These are phyloP conservation scores for Bolboschoenoplectus hybrid DNA, from an alignment of 202 grass and related monocot genomes.

Conservation along the genomic window DNA sequence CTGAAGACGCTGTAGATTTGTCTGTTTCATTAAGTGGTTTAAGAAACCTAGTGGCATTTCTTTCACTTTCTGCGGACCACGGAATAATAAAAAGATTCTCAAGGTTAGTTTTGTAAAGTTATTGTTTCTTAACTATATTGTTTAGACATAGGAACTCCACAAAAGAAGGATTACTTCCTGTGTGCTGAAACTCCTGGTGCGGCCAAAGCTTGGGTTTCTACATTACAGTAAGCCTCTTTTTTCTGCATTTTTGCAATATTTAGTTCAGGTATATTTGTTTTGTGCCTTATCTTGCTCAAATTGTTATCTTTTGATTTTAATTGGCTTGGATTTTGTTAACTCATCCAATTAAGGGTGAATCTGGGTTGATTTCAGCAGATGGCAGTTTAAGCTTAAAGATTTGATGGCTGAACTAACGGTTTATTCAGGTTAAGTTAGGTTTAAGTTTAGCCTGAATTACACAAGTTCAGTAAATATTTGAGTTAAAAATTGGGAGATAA, in stretches of 20 bases:
- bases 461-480: slow-evolving; percentile 5
- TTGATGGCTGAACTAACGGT: neutral
- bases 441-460: neutral
- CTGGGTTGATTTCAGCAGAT: neutral
- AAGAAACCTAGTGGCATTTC: neutral
- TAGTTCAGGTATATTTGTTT: slow-evolving; percentile 1
- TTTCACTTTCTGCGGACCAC: neutral
- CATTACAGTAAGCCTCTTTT: slow-evolving; percentile 69
- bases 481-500: slow-evolving; percentile 7
- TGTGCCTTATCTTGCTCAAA: neutral
- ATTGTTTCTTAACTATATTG: slow-evolving; percentile 53
- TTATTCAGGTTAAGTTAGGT: slow-evolving; percentile 12
- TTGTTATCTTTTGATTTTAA: neutral
- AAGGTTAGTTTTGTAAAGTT: slow-evolving; percentile 27
- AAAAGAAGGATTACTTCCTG: slow-evolving; percentile 98
- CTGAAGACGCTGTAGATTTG: neutral
- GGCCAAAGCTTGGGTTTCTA: slow-evolving; percentile 90
- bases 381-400: neutral
- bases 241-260: slow-evolving; percentile 13
- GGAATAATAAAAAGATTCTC: neutral
- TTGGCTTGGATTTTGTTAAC: neutral
- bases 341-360: neutral
- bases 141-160: slow-evolving; percentile 89
- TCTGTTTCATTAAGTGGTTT: slow-evolving; percentile 2
- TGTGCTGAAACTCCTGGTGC: slow-evolving; percentile 94